These are phyloP conservation scores for Chrysoporthe deuterocubensis DNA, from an alignment of 2,329 filamentous ascomycete genomes.

Conservation along the genomic window DNA sequence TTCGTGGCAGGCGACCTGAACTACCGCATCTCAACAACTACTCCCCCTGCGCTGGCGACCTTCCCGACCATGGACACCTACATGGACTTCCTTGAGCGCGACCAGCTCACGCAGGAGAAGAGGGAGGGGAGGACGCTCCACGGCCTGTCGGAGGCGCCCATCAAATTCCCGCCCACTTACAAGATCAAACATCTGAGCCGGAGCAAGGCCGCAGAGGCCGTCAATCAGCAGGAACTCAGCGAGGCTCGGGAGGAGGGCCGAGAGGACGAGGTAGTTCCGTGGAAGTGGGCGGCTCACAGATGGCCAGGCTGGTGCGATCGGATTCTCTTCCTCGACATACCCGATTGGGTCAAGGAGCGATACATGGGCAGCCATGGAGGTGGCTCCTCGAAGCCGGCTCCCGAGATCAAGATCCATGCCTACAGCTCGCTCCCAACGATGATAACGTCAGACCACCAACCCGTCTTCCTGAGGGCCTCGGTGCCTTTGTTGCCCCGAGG, in stretches of 20 bases:
- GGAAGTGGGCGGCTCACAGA: slow-evolving; percentile 79
- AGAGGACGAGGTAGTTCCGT: slow-evolving; percentile 48
- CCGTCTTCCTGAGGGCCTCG: slow-evolving; percentile 73
- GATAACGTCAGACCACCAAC: slow-evolving; percentile 83
- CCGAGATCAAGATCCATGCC: slow-evolving; percentile 54
- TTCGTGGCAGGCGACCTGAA: slow-evolving; percentile 94
- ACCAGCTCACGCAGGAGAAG: slow-evolving; percentile 80
- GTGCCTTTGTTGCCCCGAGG: slow-evolving; percentile 62
- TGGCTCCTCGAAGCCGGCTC: slow-evolving; percentile 18
- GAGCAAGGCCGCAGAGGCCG: slow-evolving; percentile 34
- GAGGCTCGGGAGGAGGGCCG: slow-evolving; percentile 34
- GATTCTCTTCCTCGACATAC: slow-evolving; percentile 74
- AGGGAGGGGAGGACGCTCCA: slow-evolving; percentile 73
- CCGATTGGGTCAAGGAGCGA: slow-evolving; percentile 50
- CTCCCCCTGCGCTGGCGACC: slow-evolving; percentile 63
- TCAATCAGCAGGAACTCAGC: slow-evolving; percentile 31
- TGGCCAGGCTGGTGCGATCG: slow-evolving; percentile 95
- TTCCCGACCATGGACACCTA: slow-evolving; percentile 65
- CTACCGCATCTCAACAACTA: slow-evolving; percentile 78
- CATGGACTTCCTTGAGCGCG: slow-evolving; percentile 66
- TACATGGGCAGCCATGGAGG: slow-evolving; percentile 28
- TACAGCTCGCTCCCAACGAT: slow-evolving; percentile 81
- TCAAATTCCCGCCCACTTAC: slow-evolving; percentile 90
- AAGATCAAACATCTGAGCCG: slow-evolving; percentile 69
- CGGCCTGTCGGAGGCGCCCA: slow-evolving; percentile 72